Evolutionary conservation across 305 asterid genomes (phyloP).

Genomic region (Rubia tinctorum): DNA sequence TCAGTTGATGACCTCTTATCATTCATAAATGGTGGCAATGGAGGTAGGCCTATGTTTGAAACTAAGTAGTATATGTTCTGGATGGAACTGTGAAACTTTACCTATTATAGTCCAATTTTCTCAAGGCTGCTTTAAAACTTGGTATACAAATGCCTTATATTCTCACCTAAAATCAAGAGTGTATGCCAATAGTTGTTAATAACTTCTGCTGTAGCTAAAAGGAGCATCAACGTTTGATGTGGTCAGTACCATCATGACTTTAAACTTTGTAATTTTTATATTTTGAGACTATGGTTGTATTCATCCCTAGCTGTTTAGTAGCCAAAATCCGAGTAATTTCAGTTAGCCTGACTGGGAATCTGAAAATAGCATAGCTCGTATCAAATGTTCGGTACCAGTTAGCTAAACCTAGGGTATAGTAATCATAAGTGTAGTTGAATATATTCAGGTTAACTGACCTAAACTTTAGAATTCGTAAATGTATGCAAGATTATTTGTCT

Average conservation of each 20-base stretch:
- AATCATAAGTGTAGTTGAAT: not conserved
- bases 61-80: not conserved
- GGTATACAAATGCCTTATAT: not conserved
- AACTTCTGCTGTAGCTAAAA: not conserved
- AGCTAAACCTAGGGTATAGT: not conserved
- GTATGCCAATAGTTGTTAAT: not conserved
- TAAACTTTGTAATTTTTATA: not conserved
- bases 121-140: not conserved
- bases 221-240: not conserved
- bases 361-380: not conserved
- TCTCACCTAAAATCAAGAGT: not conserved
- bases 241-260: not conserved
- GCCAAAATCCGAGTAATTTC: not conserved
- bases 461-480: not conserved
- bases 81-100: not conserved
- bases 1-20: slow-evolving; percentile 72
- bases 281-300: not conserved
- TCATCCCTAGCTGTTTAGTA: not conserved
- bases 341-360: not conserved
- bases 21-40: slow-evolving; percentile 60
- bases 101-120: not conserved
- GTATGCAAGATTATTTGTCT: not conserved
- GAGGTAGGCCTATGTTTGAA: slow-evolving; percentile 34
- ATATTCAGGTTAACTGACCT: not conserved
- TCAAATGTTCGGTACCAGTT: not conserved